Evolutionary conservation across 2,329 filamentous ascomycete genomes (phyloP).

Genomic region (Sclerotinia sclerotiorum): DNA sequence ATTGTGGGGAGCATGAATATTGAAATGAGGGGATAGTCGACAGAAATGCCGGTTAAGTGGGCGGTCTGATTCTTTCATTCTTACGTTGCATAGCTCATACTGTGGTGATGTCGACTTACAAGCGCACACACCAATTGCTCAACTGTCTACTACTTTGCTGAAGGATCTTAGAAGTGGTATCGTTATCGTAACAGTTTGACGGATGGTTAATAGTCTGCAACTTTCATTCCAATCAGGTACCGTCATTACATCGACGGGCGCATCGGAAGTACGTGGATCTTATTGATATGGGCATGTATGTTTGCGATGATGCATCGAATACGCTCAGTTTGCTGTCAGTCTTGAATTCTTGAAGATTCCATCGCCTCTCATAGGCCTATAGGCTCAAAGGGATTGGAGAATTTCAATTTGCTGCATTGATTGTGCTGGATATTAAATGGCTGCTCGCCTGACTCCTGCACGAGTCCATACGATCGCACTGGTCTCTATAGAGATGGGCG

Average conservation of each 20-base stretch:
- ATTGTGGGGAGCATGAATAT: neutral
- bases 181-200: neutral
- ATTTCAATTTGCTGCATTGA: neutral
- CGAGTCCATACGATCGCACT: conserved; percentile 1
- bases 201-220: neutral
- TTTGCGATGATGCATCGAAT: neutral
- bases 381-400: neutral
- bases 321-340: neutral
- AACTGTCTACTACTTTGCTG: conserved; percentile 1
- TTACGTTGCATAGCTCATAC: neutral
- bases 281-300: neutral
- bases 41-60: conserved; percentile 3
- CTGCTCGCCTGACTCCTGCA: conserved; percentile 9
- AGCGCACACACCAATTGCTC: conserved; percentile 3
- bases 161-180: neutral
- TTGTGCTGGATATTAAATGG: neutral
- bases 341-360: neutral
- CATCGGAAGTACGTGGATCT: neutral
- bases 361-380: neutral
- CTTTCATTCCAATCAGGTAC: neutral
- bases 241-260: neutral
- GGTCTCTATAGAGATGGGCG: neutral
- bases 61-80: neutral
- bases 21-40: conserved; percentile 18
- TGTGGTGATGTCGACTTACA: neutral